These are phyloP conservation scores for Mitragyna speciosa DNA, from an alignment of 257 asterid species.

Conservation along the genomic window DNA sequence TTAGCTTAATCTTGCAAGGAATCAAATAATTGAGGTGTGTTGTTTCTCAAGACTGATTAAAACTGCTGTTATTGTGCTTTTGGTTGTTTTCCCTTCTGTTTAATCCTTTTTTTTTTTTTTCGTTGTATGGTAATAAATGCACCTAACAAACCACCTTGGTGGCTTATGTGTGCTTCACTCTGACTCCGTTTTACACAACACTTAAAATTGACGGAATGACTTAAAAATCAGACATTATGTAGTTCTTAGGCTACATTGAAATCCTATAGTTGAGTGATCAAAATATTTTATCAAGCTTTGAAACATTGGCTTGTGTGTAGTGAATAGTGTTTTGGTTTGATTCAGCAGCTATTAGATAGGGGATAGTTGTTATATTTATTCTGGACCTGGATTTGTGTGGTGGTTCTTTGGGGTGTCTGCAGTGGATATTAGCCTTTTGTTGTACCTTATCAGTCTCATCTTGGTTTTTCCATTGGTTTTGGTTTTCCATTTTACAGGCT, in stretches of 20 bases:
- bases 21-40: neutral
- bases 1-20: neutral
- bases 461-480: neutral
- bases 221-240: too few species aligned
- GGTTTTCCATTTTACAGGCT: constrained; percentile 42
- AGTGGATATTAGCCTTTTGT: neutral
- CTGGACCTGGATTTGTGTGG: neutral
- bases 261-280: neutral
- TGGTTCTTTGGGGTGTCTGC: neutral
- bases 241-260: too few species aligned
- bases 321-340: neutral
- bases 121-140: neutral
- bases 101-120: neutral
- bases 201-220: neutral
- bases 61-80: neutral
- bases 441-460: neutral
- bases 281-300: neutral
- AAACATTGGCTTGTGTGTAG: neutral
- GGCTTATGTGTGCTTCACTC: neutral
- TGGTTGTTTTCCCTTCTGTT: neutral
- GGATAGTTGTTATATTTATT: neutral
- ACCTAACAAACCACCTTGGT: neutral
- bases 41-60: too few species aligned
- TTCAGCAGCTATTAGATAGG: neutral
- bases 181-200: neutral